phyloP scores from a whole-genome alignment of 768 basidiomycete species.

The Nidula microcarpa region DNA sequence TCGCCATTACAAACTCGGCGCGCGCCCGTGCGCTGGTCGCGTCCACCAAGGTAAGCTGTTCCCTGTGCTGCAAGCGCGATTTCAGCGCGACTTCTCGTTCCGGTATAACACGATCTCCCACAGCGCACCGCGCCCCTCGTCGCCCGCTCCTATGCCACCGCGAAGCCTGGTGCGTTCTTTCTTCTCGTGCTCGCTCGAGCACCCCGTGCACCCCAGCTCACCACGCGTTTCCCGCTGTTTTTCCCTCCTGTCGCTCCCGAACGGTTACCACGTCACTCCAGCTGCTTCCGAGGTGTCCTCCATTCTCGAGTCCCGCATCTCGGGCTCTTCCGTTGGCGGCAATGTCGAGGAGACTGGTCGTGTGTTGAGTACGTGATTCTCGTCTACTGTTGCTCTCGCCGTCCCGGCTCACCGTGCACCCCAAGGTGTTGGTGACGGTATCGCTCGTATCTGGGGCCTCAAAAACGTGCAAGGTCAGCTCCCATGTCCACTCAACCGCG shows the following conservation, averaged over 20 bases:
- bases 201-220: slow-evolving; percentile 10
- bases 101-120: slow-evolving; percentile 19
- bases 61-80: slow-evolving; percentile 3
- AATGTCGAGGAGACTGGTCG: slow-evolving; percentile 99
- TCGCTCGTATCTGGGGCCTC: slow-evolving; percentile 98
- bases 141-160: slow-evolving; percentile 91
- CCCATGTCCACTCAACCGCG: slow-evolving; percentile 7
- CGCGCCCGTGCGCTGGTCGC: slow-evolving; percentile 74
- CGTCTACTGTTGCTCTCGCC: not conserved
- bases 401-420: slow-evolving; percentile 17
- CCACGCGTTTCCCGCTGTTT: slow-evolving; percentile 16
- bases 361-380: slow-evolving; percentile 78
- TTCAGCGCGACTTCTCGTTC: slow-evolving; percentile 15
- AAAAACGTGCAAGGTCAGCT: slow-evolving; percentile 91
- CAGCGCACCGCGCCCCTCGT: slow-evolving; percentile 48
- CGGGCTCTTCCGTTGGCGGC: slow-evolving; percentile 84
- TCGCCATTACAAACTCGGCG: slow-evolving; percentile 81
- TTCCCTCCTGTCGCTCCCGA: slow-evolving; percentile 9
- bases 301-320: slow-evolving; percentile 97
- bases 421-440: slow-evolving; percentile 98
- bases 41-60: slow-evolving; percentile 52
- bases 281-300: slow-evolving; percentile 99
- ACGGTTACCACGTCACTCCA: slow-evolving; percentile 40
- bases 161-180: slow-evolving; percentile 82
- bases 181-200: slow-evolving; percentile 1